Percentiles rank a stretch among this genome's conserved stretches.
phyloP scores from a whole-genome alignment of 768 basidiomycete species.

The Dacryopinax spathularia region DNA sequence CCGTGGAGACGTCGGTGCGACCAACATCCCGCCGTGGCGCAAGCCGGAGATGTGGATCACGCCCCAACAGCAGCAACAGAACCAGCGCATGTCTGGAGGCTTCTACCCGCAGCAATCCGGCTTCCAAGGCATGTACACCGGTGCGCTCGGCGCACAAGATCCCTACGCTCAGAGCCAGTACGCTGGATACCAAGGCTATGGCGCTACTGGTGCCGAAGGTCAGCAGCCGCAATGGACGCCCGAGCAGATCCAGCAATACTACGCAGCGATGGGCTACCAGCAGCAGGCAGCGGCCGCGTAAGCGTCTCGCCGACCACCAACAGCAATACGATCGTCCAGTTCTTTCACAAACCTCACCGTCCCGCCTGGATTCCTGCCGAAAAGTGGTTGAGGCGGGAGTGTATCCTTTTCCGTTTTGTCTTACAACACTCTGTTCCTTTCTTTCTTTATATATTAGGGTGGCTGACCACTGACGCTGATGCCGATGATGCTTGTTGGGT shows the following conservation, averaged over 20 bases:
- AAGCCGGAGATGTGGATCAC: constrained; percentile 72
- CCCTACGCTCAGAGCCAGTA: background rate
- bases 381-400: background rate
- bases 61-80: constrained; percentile 21
- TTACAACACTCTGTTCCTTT: background rate
- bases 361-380: background rate
- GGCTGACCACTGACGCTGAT: background rate
- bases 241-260: background rate
- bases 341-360: background rate
- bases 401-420: background rate
- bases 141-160: background rate
- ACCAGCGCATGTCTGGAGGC: background rate
- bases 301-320: too few relatives aligned
- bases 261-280: background rate
- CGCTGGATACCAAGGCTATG: background rate
- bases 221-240: background rate
- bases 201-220: background rate
- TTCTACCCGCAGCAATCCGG: constrained; percentile 1
- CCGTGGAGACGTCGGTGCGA: constrained; percentile 31
- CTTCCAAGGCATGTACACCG: background rate
- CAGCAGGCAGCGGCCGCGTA: background rate
- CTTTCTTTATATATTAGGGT: background rate
- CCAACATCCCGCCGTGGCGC: constrained; percentile 81
- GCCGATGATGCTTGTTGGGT: background rate
- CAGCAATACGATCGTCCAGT: too few relatives aligned